Evolutionary conservation across 805 yeast species (phyloP).

Genomic region (Zygosaccharomyces rouxii): DNA sequence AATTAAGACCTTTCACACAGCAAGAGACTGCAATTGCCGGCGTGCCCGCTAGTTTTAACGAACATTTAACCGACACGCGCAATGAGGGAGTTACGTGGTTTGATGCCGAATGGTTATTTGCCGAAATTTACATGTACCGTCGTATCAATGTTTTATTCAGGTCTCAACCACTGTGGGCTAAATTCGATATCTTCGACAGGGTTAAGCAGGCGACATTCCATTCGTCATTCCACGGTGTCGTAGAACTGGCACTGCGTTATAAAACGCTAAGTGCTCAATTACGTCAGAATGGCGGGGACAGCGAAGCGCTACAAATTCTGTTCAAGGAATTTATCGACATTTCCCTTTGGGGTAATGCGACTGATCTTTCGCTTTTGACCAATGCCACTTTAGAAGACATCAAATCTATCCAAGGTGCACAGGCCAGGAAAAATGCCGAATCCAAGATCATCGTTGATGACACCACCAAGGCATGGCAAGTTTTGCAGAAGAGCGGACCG

Average conservation of each 20-base stretch:
- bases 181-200: constrained; percentile 68
- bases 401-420: constrained; percentile 85
- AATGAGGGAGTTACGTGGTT: constrained; percentile 54
- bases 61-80: constrained; percentile 33
- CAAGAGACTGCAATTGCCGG: constrained; percentile 35
- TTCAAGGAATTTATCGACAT: constrained; percentile 83
- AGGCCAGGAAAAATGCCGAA: constrained; percentile 76
- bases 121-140: constrained; percentile 84
- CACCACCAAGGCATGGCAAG: constrained; percentile 60
- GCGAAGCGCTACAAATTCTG: constrained; percentile 48
- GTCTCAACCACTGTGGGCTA: constrained; percentile 35
- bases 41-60: constrained; percentile 57
- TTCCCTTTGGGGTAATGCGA: constrained; percentile 97
- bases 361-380: constrained; percentile 85
- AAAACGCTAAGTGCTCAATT: constrained; percentile 38
- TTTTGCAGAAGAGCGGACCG: constrained; percentile 31
- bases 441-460: constrained; percentile 76
- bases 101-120: constrained; percentile 84
- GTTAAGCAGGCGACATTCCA: constrained; percentile 71
- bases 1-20: constrained; percentile 43
- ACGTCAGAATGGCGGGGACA: constrained; percentile 18
- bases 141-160: constrained; percentile 46
- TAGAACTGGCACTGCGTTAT: constrained; percentile 70
- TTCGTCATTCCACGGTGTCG: constrained; percentile 71
- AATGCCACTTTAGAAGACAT: constrained; percentile 88